These are phyloP conservation scores for Cyamopsis tetragonoloba DNA, from an alignment of 306 rosid genomes.

Conservation along the genomic window DNA sequence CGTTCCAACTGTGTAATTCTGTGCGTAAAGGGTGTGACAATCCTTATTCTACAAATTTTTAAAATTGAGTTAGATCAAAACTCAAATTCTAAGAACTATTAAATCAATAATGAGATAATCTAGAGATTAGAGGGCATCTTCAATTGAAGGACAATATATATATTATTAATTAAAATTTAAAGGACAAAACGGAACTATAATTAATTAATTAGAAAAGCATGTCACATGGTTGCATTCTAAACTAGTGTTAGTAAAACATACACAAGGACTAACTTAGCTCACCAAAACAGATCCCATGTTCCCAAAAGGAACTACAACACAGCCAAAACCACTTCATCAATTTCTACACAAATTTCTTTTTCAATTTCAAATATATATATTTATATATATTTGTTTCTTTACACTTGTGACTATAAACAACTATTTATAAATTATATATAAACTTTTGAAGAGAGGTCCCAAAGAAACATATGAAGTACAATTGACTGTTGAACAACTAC, in stretches of 20 bases:
- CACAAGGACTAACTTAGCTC: constrained; percentile 40
- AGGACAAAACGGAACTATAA: constrained; percentile 7
- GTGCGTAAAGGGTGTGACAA: too few species aligned
- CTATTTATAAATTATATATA: neutral
- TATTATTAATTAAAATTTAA: neutral
- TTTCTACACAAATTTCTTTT: constrained; percentile 12
- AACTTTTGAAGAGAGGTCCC: constrained; percentile 22
- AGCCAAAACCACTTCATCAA: constrained; percentile 44
- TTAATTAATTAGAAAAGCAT: constrained; percentile 40
- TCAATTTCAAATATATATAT: neutral
- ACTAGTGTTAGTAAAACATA: constrained; percentile 29
- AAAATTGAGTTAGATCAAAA: too few species aligned
- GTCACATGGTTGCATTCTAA: constrained; percentile 51
- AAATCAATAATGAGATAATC: constrained; percentile 2
- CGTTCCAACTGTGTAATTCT: too few species aligned
- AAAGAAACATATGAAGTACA: constrained; percentile 41
- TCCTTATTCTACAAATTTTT: too few species aligned
- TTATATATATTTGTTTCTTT: constrained; percentile 26
- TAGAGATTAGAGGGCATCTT: constrained; percentile 1
- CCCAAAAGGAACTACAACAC: constrained; percentile 57
- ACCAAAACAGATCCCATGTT: constrained; percentile 54
- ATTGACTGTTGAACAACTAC: constrained; percentile 28
- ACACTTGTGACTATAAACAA: constrained; percentile 22
- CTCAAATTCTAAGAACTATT: too few species aligned
- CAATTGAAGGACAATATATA: neutral